Base-by-base conservation (phyloP, 441 rosid species). In the Cnidoscolus chayamansa region DNA sequence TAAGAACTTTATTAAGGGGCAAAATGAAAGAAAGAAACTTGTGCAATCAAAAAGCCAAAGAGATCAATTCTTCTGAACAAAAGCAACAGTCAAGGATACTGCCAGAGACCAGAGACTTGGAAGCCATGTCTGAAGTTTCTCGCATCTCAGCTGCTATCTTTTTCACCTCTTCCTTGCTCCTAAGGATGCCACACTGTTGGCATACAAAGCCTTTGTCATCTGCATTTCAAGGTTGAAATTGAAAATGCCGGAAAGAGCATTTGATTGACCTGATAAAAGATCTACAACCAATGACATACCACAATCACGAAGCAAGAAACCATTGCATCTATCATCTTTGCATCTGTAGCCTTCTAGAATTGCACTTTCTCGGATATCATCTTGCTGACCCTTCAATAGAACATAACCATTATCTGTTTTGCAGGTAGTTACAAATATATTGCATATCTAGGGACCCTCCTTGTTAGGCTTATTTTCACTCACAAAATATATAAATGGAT, bases 261-360 rank as follows among this genome's bases (percentile, higher is more conserved):
- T 55, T 77, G 45, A 72, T 49, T 53, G 55, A 73, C 72, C 30
- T 55, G 15, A 75, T 61, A 4, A 40, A 40, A 40, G 6, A 40
- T 40, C 45, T 40, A 50, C 4, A 40, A 70, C 2, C 53, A 49
- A 70, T 68, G 58, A 37, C 78, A 65, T 81, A 90, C 98, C 97
- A 73, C 90, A 83, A 76, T 86, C 94, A 72, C 89, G 84, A 72
- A 93, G 90, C 85, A 95, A 77, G 81, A 90, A 95, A 72, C 97
- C 98, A 81, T 64, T 66, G 85, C 98, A 95, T 70, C 68, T 69
- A 57, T 82, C 81, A 71, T 89, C 82, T 74, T 75, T 81, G 78
- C 99, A 95, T 68, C 89, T 81, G 81, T 90, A 95, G 72, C 99
- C 98, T 88, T 95, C 99, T 75, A 95, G 72, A 65, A 86, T 77